Conservation (phyloP, 441 rosid species). For the Dalechampia spathulata region DNA sequence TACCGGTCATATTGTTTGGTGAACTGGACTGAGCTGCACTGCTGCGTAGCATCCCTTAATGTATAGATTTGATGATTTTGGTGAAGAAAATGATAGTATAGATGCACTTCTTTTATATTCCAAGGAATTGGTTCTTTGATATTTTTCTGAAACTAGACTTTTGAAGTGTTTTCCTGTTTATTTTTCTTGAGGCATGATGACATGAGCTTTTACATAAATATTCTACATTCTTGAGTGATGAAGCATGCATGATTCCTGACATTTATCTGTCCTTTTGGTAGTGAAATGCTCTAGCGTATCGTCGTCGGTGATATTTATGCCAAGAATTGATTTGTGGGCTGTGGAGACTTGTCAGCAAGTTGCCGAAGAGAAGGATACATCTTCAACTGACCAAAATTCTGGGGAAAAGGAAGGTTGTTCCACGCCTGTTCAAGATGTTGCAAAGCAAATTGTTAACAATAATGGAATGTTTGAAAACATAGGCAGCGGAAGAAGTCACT, state of each 20-base stretch:
- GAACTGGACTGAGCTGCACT: neutral
- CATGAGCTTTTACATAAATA: neutral
- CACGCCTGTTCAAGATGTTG: constrained; percentile 15
- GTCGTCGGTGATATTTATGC: constrained; percentile 73
- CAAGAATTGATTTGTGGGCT: constrained; percentile 96
- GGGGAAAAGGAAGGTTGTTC: constrained; percentile 28
- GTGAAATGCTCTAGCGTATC: constrained; percentile 79
- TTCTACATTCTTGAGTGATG: neutral
- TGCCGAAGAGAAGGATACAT: constrained; percentile 27
- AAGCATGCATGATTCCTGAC: constrained; percentile 16
- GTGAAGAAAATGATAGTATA: neutral
- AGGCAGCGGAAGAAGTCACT: too few relatives aligned
- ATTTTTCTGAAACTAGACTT: neutral
- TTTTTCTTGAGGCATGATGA: neutral
- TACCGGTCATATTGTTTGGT: neutral
- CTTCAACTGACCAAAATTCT: constrained; percentile 14
- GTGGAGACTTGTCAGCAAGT: constrained; percentile 39
- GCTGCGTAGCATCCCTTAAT: neutral
- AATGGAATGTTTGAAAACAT: too few relatives aligned
- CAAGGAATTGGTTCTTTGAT: neutral
- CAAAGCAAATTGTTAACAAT: constrained; percentile 13
- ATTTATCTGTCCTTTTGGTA: constrained; percentile 34
- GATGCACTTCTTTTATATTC: neutral
- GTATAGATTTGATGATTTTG: neutral
- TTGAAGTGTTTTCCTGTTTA: neutral